Conservation (phyloP, 2,329 filamentous ascomycete species). For the Colletotrichum incanum region DNA sequence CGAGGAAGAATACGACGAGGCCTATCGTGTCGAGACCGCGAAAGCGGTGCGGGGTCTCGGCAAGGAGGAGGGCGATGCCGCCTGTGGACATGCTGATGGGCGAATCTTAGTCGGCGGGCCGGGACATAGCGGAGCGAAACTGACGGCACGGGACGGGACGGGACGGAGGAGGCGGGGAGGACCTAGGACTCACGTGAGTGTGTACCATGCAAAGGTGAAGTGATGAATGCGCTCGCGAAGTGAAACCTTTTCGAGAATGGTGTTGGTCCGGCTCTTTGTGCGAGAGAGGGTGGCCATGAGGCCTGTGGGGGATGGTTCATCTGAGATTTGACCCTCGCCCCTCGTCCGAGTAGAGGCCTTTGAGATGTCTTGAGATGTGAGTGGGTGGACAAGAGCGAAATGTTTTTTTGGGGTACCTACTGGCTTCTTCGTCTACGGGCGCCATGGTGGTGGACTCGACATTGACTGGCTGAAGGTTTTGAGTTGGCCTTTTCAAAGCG, state of each 20-base stretch:
- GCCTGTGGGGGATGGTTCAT: slow-evolving; percentile 27
- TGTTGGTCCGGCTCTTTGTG: slow-evolving; percentile 38
- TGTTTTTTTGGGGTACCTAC: neutral
- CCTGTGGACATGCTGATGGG: slow-evolving; percentile 50
- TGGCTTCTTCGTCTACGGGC: slow-evolving; percentile 27
- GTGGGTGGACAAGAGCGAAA: neutral
- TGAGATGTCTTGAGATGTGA: slow-evolving; percentile 5
- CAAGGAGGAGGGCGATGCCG: slow-evolving; percentile 68
- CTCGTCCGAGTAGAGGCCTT: slow-evolving; percentile 15
- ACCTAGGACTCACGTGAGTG: slow-evolving; percentile 51
- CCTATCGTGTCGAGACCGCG: slow-evolving; percentile 68
- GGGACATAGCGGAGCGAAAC: neutral
- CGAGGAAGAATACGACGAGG: slow-evolving; percentile 69
- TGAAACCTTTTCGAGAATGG: slow-evolving; percentile 37
- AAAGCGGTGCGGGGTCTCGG: slow-evolving; percentile 68
- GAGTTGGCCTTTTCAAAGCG: neutral
- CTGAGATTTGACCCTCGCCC: slow-evolving; percentile 9
- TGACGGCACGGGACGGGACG: neutral
- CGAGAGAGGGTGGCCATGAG: slow-evolving; percentile 35
- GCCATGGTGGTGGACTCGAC: neutral
- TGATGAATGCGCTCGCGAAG: slow-evolving; percentile 52
- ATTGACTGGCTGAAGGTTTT: neutral
- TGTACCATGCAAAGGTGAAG: slow-evolving; percentile 72
- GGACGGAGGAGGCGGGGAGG: neutral
- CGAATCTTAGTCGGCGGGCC: neutral